phyloP scores from a whole-genome alignment of 805 yeast genomes.

The Saturnispora gosingensis region DNA sequence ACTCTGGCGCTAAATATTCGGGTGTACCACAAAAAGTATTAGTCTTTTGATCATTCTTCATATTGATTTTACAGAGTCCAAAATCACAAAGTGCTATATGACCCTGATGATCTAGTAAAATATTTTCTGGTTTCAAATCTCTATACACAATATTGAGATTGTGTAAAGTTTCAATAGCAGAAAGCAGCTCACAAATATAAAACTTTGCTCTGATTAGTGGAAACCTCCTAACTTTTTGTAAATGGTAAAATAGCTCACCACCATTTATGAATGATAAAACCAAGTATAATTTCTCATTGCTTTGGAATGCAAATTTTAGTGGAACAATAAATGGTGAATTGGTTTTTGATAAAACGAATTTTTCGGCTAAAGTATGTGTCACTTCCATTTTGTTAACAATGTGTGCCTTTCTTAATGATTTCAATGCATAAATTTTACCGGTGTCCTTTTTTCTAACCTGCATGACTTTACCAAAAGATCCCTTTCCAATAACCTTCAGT shows the following conservation, averaged over 20 bases:
- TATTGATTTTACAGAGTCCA: slow-evolving; percentile 91
- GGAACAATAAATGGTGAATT: slow-evolving; percentile 96
- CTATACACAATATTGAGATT: slow-evolving; percentile 88
- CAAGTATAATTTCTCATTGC: slow-evolving; percentile 88
- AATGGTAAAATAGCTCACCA: slow-evolving; percentile 90
- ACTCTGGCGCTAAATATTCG: slow-evolving; percentile 93
- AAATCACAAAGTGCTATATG: slow-evolving; percentile 97
- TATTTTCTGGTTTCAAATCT: slow-evolving; percentile 94
- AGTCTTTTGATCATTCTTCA: slow-evolving; percentile 78
- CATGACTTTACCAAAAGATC: slow-evolving; percentile 98
- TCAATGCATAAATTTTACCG: slow-evolving; percentile 86
- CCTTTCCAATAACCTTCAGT: slow-evolving; percentile 93
- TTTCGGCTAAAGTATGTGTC: slow-evolving; percentile 91
- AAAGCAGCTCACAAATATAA: slow-evolving; percentile 86
- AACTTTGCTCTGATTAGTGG: slow-evolving; percentile 83
- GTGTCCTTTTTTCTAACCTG: slow-evolving; percentile 96
- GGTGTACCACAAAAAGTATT: slow-evolving; percentile 98
- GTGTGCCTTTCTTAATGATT: slow-evolving; percentile 88
- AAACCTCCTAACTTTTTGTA: slow-evolving; percentile 85
- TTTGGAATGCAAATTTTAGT: slow-evolving; percentile 88
- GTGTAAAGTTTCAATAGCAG: slow-evolving; percentile 89
- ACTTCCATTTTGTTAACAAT: slow-evolving; percentile 92
- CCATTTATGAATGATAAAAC: slow-evolving; percentile 93
- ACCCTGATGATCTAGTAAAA: slow-evolving; percentile 88
- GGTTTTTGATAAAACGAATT: slow-evolving; percentile 88